Evolutionary conservation across 306 rosid genomes (phyloP), one percentile per base, ranked within the genome.

Genomic region (Elaeagnus macrophylla): DNA sequence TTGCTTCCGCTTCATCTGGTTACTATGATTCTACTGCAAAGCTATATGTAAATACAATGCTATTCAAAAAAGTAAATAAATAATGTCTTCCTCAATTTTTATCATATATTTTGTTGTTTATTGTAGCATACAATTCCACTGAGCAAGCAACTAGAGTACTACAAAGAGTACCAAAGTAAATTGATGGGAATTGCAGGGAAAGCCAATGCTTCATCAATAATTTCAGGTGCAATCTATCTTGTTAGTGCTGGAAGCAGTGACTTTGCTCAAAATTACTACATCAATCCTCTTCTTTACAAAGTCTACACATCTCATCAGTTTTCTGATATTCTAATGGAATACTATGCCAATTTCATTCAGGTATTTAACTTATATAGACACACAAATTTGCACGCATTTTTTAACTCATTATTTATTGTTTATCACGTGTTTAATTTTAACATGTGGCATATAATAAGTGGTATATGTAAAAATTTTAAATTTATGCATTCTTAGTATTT

Each of bases 1-100:
- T 88, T 76, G 94, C 91, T 11, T 84, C 91, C 37, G 83, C 82
- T 55, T 64, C 75, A 60, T 73, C 94, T 54, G 96, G 96, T 19
- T 84, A 67, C 67, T 67, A 17, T 52, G 82, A 78, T 3, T 0
- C 59, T 39, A 82, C 93, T 13, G 73, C 95, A 36, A 67, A 65
- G 10, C 48, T 80, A 67, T 67, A 51, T 36, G 90, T 85, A 84
- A 71, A 65, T 40, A 10, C 12, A 38, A 7, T 25, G 11, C 12
- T 9, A 67, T 15, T 16, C 37, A 47, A 49, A 6, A 32, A 12
- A 36, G 2, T 7, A 18, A 16, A 41, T 48, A 6, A 12, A 17
- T 55, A 37, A 39, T 10, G 43, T 39, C 8, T 7, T 37, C 17
- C 15, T 8, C 25, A 8, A 17, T 39, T 12, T 61, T 48, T 17